phyloP scores from a whole-genome alignment of 2,329 filamentous ascomycete species.

The Xylariaceae sp. region DNA sequence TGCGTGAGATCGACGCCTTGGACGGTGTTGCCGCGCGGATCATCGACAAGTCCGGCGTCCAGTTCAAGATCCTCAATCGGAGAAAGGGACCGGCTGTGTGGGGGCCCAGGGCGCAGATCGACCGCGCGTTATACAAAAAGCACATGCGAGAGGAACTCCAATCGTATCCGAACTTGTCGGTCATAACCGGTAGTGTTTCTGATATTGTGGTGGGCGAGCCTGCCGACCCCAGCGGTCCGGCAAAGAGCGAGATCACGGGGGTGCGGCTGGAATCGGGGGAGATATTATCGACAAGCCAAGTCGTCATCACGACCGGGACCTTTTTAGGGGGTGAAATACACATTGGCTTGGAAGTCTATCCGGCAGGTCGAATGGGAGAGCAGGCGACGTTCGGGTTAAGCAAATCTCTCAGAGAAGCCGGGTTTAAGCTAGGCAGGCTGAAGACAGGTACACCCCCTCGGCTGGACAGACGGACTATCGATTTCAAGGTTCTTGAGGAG shows the following conservation, averaged over 20 bases:
- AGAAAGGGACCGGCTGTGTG: slow-evolving; percentile 94
- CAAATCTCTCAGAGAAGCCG: slow-evolving; percentile 84
- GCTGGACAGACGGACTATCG: slow-evolving; percentile 78
- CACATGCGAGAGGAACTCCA: slow-evolving; percentile 88
- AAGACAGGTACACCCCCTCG: slow-evolving; percentile 97
- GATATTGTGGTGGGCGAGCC: slow-evolving; percentile 79
- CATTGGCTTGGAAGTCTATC: slow-evolving; percentile 82
- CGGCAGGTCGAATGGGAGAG: slow-evolving; percentile 91
- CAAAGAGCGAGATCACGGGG: slow-evolving; percentile 76
- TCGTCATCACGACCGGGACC: slow-evolving; percentile 95
- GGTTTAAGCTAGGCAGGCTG: slow-evolving; percentile 84
- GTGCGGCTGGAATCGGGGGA: slow-evolving; percentile 87
- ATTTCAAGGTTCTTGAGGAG: slow-evolving; percentile 70
- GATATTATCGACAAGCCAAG: slow-evolving; percentile 75
- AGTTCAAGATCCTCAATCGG: slow-evolving; percentile 86
- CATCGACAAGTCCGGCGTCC: slow-evolving; percentile 92
- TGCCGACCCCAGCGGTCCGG: slow-evolving; percentile 46
- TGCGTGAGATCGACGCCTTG: slow-evolving; percentile 92
- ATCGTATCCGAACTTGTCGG: slow-evolving; percentile 74
- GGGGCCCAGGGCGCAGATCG: slow-evolving; percentile 96
- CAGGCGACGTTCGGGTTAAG: slow-evolving; percentile 90
- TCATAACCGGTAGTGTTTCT: slow-evolving; percentile 85
- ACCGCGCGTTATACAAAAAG: slow-evolving; percentile 83
- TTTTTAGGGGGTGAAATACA: slow-evolving; percentile 97
- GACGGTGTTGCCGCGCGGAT: slow-evolving; percentile 87